phyloP scores from a whole-genome alignment of 2,329 filamentous ascomycete species.

The Hymenoscyphus repandus region DNA sequence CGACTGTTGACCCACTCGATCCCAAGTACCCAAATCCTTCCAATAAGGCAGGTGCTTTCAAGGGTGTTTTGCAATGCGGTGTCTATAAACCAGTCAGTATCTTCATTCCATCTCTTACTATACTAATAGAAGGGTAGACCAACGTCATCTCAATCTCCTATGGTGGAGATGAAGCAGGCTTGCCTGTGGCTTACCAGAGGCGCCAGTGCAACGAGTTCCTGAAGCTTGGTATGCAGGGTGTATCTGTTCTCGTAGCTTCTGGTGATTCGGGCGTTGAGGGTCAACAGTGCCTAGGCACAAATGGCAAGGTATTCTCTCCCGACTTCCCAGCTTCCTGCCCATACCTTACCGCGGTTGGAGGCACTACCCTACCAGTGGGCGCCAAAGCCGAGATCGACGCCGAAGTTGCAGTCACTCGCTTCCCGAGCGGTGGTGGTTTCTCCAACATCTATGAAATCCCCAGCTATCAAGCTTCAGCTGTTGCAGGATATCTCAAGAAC shows the following conservation, averaged over 20 bases:
- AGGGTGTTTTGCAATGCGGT: constrained; percentile 16
- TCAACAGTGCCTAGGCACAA: constrained; percentile 16
- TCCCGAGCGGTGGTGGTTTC: constrained; percentile 42
- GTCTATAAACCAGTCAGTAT: constrained; percentile 32
- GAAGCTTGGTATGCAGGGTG: constrained; percentile 58
- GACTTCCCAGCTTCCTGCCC: constrained; percentile 63
- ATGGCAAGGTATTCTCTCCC: constrained; percentile 31
- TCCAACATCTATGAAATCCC: constrained; percentile 34
- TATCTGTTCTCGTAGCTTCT: constrained; percentile 55
- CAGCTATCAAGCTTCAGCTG: constrained; percentile 17
- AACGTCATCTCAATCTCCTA: constrained; percentile 54
- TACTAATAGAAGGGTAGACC: constrained; percentile 26
- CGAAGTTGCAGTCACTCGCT: constrained; percentile 32
- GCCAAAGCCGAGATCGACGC: constrained; percentile 35
- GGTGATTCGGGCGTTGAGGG: constrained; percentile 46
- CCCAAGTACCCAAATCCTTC: constrained; percentile 11
- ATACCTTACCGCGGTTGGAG: constrained; percentile 63
- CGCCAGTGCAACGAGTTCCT: constrained; percentile 59
- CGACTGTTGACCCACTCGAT: constrained; percentile 8
- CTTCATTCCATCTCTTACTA: too few relatives aligned
- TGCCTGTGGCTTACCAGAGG: constrained; percentile 54
- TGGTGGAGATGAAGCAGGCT: constrained; percentile 59
- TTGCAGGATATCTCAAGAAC: constrained; percentile 23
- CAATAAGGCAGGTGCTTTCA: constrained; percentile 11
- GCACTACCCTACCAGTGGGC: constrained; percentile 42